Evolutionary conservation across 2,329 filamentous ascomycete species (phyloP).

Genomic region (Passalora sequoiae): DNA sequence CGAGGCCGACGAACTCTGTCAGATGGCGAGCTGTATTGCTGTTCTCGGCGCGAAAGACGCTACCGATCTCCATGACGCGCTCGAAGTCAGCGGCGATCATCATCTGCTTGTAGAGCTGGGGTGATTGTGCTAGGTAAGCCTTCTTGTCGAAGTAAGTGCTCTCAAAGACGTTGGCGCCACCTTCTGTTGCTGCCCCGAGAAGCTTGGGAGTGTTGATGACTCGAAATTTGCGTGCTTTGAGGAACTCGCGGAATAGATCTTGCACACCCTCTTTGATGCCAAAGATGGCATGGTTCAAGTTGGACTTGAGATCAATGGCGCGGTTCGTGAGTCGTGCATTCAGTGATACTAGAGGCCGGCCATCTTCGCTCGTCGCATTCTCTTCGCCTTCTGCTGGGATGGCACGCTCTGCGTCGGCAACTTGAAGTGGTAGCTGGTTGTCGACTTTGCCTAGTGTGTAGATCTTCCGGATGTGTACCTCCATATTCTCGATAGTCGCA

Average conservation of each 20-base stretch:
- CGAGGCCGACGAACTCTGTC: constrained; percentile 84
- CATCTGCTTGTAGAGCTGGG: constrained; percentile 84
- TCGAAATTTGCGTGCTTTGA: constrained; percentile 68
- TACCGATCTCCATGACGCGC: constrained; percentile 71
- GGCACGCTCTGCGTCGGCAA: constrained; percentile 49
- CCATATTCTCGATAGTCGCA: constrained; percentile 70
- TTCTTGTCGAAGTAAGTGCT: constrained; percentile 83
- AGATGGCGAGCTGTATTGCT: constrained; percentile 79
- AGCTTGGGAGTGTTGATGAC: constrained; percentile 87
- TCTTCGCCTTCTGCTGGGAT: constrained; percentile 46
- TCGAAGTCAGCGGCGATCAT: constrained; percentile 75
- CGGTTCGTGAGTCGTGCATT: constrained; percentile 85
- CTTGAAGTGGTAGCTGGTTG: constrained; percentile 56
- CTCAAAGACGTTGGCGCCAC: constrained; percentile 85
- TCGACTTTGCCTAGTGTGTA: constrained; percentile 67
- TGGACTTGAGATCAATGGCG: constrained; percentile 84
- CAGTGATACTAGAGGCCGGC: constrained; percentile 68
- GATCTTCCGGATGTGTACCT: constrained; percentile 83
- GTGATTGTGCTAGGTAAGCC: constrained; percentile 74
- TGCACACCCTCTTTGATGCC: constrained; percentile 61
- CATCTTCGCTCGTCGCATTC: constrained; percentile 43
- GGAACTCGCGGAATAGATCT: constrained; percentile 71
- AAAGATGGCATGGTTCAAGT: constrained; percentile 86
- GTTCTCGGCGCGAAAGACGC: constrained; percentile 82
- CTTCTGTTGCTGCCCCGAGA: constrained; percentile 84